These are phyloP conservation scores for Lipomyces starkeyi DNA, from an alignment of 805 yeast genomes.

Conservation along the genomic window DNA sequence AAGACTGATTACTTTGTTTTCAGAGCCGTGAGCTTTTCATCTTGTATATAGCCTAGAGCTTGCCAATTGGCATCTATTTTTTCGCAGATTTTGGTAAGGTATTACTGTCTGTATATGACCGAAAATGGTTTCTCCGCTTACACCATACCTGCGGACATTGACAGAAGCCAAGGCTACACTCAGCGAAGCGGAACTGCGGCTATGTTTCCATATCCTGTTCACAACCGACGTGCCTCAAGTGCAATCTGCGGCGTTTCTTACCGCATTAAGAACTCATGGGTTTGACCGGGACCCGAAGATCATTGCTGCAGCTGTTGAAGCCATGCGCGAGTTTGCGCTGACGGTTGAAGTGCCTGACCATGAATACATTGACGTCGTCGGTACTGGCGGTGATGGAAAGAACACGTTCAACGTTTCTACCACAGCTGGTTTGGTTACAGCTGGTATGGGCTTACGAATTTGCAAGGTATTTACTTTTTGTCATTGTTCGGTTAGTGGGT, in stretches of 20 bases:
- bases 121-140: constrained; percentile 41
- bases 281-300: constrained; percentile 80
- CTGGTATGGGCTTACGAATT: constrained; percentile 81
- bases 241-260: constrained; percentile 78
- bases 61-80: not conserved
- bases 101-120: not conserved
- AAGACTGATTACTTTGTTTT: no score
- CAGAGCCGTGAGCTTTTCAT: no score
- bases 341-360: constrained; percentile 49
- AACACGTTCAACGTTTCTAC: constrained; percentile 97
- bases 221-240: constrained; percentile 66
- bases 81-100: no score
- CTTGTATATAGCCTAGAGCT: not conserved
- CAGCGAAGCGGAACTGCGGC: constrained; percentile 65
- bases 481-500: not conserved
- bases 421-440: constrained; percentile 89
- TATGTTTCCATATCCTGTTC: constrained; percentile 67
- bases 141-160: constrained; percentile 71
- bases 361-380: constrained; percentile 86
- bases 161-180: constrained; percentile 65
- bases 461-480: constrained; percentile 57
- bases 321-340: constrained; percentile 70
- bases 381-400: constrained; percentile 99
- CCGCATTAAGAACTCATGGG: constrained; percentile 73
- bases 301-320: constrained; percentile 84